Percentiles rank a stretch among this genome's conserved stretches.
Conservation (phyloP, 2,329 filamentous ascomycete genomes). For the Penicillium sp. region DNA sequence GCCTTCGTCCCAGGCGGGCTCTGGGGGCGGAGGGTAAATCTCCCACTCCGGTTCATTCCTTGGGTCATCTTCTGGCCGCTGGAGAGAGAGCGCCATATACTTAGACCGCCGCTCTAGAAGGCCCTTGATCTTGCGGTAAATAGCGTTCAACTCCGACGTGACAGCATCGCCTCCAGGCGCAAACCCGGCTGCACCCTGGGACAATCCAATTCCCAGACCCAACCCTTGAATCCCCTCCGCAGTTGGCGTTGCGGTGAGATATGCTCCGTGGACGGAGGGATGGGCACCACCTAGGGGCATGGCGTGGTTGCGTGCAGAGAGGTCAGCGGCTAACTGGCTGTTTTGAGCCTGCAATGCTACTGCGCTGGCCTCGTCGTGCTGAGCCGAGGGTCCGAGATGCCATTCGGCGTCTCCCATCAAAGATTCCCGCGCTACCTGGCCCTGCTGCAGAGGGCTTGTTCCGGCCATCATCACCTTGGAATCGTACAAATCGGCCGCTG, state of each 20-base stretch:
- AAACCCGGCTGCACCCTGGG: constrained; percentile 67
- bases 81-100: constrained; percentile 84
- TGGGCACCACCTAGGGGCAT: constrained; percentile 60
- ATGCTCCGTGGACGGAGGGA: constrained; percentile 57
- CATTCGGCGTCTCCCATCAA: constrained; percentile 25
- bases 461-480: constrained; percentile 12
- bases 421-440: constrained; percentile 12
- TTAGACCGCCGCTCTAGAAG: constrained; percentile 87
- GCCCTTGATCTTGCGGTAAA: constrained; percentile 89
- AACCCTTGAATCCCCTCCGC: constrained; percentile 63
- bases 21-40: constrained; percentile 89
- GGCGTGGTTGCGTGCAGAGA: constrained; percentile 55
- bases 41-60: constrained; percentile 82
- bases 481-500: constrained; percentile 19
- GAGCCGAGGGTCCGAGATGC: constrained; percentile 11
- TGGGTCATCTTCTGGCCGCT: constrained; percentile 83
- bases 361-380: constrained; percentile 19
- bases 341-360: constrained; percentile 13
- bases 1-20: constrained; percentile 82
- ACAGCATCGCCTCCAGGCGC: constrained; percentile 78
- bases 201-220: constrained; percentile 65
- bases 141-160: constrained; percentile 79
- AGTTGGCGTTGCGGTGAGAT: constrained; percentile 51
- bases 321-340: constrained; percentile 54
- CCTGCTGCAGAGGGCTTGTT: constrained; percentile 13